Percentiles rank a stretch among this genome's conserved stretches.
These are phyloP conservation scores for Phytophthora hybrid DNA, from an alignment of 352 stramenopile species.

Conservation along the genomic window DNA sequence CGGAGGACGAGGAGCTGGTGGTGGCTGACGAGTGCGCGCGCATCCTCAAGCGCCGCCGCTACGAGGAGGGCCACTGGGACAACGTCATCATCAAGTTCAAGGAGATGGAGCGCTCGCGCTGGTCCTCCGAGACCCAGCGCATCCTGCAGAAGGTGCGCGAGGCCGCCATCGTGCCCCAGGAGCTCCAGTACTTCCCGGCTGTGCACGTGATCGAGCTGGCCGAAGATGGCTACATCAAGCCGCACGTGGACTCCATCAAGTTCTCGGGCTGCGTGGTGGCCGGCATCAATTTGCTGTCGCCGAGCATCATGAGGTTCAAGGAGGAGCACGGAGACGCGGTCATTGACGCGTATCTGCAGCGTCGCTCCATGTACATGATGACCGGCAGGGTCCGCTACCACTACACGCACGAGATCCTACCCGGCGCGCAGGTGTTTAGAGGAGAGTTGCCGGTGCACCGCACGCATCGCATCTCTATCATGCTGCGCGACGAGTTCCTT, in stretches of 20 bases:
- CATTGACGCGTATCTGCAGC: constrained; percentile 72
- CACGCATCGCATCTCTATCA: constrained; percentile 86
- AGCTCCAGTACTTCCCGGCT: constrained; percentile 73
- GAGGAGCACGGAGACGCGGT: constrained; percentile 79
- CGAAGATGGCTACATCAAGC: constrained; percentile 85
- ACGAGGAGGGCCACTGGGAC: constrained; percentile 88
- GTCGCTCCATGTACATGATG: constrained; percentile 90
- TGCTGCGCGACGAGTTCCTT: constrained; percentile 78
- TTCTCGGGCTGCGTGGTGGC: constrained; percentile 85
- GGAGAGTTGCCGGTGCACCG: constrained; percentile 64
- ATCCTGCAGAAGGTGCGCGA: constrained; percentile 79
- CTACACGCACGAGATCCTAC: constrained; percentile 89
- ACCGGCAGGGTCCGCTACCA: constrained; percentile 84
- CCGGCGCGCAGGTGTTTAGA: constrained; percentile 65
- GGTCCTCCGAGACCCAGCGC: constrained; percentile 69
- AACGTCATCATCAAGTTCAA: constrained; percentile 90
- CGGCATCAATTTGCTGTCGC: constrained; percentile 78
- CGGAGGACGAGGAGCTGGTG: constrained; percentile 73
- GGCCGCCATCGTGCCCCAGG: constrained; percentile 62
- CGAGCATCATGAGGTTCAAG: constrained; percentile 87
- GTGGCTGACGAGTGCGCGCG: constrained; percentile 75
- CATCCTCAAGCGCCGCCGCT: constrained; percentile 75
- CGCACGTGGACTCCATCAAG: constrained; percentile 90
- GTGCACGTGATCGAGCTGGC: constrained; percentile 88
- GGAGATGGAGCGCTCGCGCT: constrained; percentile 88